Percentiles rank a stretch among this genome's conserved stretches.
These are phyloP conservation scores for Plectranthus barbatus DNA, from an alignment of 257 asterid genomes.

Conservation along the genomic window DNA sequence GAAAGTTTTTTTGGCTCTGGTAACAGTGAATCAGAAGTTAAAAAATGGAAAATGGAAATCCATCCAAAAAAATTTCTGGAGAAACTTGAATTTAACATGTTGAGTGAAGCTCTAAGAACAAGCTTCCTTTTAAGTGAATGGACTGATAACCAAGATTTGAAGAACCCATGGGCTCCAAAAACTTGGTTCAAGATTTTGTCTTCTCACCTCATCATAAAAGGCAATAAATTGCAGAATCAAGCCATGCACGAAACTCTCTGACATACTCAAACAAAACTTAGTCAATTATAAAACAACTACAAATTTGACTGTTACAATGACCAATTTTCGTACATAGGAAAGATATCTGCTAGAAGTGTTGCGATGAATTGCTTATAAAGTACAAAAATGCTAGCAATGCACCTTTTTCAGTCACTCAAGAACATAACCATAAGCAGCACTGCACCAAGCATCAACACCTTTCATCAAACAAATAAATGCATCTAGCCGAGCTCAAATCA, in stretches of 20 bases:
- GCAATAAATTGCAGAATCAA: conserved; percentile 6
- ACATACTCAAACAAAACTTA: neutral
- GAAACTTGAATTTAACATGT: neutral
- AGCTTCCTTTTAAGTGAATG: neutral
- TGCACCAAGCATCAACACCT: conserved; percentile 5
- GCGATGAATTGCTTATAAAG: neutral
- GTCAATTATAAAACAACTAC: neutral
- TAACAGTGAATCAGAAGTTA: neutral
- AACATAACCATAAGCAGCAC: conserved; percentile 1
- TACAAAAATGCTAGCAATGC: neutral
- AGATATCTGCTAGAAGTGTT: neutral
- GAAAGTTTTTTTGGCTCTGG: neutral
- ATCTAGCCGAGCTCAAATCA: conserved; percentile 1
- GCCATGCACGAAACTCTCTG: neutral
- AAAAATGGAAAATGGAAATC: neutral
- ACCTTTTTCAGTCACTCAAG: neutral
- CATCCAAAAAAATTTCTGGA: neutral
- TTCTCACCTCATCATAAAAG: conserved; percentile 1
- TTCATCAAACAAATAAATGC: neutral
- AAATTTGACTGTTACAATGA: neutral
- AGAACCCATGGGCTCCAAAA: neutral
- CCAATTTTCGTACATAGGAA: neutral
- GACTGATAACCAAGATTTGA: neutral
- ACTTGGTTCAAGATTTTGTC: neutral
- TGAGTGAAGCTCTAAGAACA: neutral